A percentile compares a stretch with the other conserved stretches of the same genome.
phyloP scores from a whole-genome alignment of 2,329 filamentous ascomycete species.

The Xenoacremonium recifei region DNA sequence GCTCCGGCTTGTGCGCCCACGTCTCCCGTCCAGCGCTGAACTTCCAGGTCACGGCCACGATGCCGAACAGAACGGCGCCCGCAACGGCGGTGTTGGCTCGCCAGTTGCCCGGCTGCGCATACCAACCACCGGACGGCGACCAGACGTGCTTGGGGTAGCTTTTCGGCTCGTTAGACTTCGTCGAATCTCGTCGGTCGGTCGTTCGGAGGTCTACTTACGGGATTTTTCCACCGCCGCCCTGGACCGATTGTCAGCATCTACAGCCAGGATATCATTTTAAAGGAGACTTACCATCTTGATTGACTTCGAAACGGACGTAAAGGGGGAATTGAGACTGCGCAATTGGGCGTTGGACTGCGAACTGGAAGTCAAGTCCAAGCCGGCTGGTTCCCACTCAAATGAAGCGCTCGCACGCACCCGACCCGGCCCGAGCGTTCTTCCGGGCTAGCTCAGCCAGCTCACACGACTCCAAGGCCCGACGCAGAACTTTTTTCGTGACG shows the following conservation, averaged over 20 bases:
- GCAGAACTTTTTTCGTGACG: conserved; percentile 36
- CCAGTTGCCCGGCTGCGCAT: conserved; percentile 93
- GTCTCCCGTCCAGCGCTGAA: conserved; percentile 72
- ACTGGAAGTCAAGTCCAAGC: too few relatives aligned
- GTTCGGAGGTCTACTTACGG: conserved; percentile 44
- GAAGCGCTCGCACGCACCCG: too few relatives aligned
- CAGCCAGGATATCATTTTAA: background rate
- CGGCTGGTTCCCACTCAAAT: too few relatives aligned
- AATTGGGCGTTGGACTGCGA: conserved; percentile 11
- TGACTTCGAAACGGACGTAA: conserved; percentile 34
- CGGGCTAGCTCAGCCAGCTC: conserved; percentile 17
- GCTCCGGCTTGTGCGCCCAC: conserved; percentile 73
- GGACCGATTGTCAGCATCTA: conserved; percentile 39
- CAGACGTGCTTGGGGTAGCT: conserved; percentile 99
- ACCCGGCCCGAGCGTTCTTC: too few relatives aligned
- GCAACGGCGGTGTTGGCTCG: conserved; percentile 84
- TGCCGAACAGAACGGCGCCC: conserved; percentile 64
- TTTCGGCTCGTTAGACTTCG: too few relatives aligned
- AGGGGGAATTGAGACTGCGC: conserved; percentile 22
- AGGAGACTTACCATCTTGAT: conserved; percentile 55
- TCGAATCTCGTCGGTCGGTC: conserved; percentile 13
- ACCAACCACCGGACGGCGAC: conserved; percentile 98
- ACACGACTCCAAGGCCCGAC: conserved; percentile 31
- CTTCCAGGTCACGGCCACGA: conserved; percentile 67
- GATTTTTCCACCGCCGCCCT: conserved; percentile 74